A percentile compares a stretch with the other conserved stretches of the same genome.
phyloP scores from a whole-genome alignment of 495 filamentous ascomycete genomes.

The Penicillium malachiteum region DNA sequence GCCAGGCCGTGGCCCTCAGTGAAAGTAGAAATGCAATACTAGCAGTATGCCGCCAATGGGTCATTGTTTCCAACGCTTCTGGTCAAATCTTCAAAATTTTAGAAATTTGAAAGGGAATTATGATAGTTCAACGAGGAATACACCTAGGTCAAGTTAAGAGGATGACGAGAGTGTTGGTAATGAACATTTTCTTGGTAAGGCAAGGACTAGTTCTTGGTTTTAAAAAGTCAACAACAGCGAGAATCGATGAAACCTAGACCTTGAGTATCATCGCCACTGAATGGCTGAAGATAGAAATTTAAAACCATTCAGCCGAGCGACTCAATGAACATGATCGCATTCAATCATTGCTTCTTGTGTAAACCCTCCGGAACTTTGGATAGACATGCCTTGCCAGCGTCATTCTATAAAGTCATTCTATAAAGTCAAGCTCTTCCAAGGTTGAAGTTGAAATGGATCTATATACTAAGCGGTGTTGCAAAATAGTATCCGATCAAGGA shows the following conservation, averaged over 20 bases:
- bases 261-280: slow-evolving; percentile 21
- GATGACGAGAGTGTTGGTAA: slow-evolving; percentile 11
- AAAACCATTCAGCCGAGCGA: slow-evolving; percentile 8
- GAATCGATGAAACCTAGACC: background rate
- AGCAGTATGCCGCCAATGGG: slow-evolving; percentile 20
- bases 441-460: no score
- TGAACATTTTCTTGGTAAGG: slow-evolving; percentile 3
- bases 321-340: slow-evolving; percentile 1
- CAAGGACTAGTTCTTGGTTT: background rate
- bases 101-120: background rate
- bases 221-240: background rate
- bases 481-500: background rate
- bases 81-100: background rate
- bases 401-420: slow-evolving; percentile 6
- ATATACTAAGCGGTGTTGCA: background rate
- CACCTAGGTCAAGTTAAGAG: slow-evolving; percentile 3
- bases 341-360: background rate
- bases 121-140: background rate
- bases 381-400: slow-evolving; percentile 7
- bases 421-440: no score
- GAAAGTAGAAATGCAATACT: slow-evolving; percentile 28
- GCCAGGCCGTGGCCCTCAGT: slow-evolving; percentile 24
- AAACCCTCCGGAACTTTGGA: slow-evolving; percentile 2
- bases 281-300: slow-evolving; percentile 1
- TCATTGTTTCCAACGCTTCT: slow-evolving; percentile 5